Conservation (phyloP, 257 asterid genomes). For the Cynanchum wilfordii region DNA sequence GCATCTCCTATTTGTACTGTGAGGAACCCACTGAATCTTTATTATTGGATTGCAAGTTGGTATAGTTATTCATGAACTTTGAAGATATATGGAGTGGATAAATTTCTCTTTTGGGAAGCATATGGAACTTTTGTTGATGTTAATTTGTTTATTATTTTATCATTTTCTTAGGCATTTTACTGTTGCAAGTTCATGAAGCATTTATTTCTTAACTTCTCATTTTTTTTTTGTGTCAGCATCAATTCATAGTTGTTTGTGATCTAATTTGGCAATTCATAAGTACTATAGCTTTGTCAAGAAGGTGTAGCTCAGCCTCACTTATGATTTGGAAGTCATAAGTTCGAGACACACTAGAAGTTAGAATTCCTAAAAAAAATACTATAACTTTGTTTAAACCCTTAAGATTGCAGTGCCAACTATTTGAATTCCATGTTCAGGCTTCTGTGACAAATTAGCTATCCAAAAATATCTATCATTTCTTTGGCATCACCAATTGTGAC, state of each 20-base stretch:
- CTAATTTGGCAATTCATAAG: not conserved
- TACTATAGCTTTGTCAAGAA: too few species aligned
- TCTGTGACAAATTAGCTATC: not conserved
- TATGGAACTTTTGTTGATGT: not conserved
- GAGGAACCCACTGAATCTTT: conserved; percentile 2
- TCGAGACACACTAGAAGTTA: too few species aligned
- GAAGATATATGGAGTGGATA: not conserved
- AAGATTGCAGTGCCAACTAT: not conserved
- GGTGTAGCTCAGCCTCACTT: too few species aligned
- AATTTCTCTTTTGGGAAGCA: not conserved
- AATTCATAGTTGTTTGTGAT: not conserved
- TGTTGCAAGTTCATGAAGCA: not conserved
- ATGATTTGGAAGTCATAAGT: too few species aligned
- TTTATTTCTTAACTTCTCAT: not conserved
- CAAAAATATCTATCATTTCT: not conserved
- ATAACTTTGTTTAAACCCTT: not conserved
- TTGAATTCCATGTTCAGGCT: not conserved
- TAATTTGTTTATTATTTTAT: not conserved
- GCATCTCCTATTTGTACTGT: not conserved
- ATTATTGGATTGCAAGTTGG: conserved; percentile 5
- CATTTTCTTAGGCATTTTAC: conserved; percentile 5
- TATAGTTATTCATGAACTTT: not conserved
- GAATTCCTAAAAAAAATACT: too few species aligned
- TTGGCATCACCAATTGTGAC: not conserved
- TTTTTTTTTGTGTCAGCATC: not conserved